phyloP scores from a whole-genome alignment of 2,329 filamentous ascomycete species.

The Berkeleyomyces basicola region DNA sequence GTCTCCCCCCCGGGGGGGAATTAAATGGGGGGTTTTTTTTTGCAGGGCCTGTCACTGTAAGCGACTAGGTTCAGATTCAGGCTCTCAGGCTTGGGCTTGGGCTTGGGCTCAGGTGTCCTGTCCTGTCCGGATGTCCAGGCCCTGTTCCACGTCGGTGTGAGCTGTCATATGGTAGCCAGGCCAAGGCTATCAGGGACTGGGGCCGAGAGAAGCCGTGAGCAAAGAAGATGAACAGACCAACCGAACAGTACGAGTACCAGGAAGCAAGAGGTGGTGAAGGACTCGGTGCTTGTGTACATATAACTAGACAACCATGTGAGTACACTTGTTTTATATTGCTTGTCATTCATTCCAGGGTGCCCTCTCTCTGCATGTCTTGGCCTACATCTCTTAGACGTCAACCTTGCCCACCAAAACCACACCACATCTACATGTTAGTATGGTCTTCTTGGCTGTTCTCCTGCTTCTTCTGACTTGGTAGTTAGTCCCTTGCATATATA shows the following conservation, averaged over 20 bases:
- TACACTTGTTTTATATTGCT: too few species aligned
- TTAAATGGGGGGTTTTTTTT: not conserved
- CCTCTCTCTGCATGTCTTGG: not conserved
- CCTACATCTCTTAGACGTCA: not conserved
- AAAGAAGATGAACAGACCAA: too few species aligned
- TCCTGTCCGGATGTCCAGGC: not conserved
- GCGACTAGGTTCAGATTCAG: not conserved
- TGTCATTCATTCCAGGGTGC: not conserved
- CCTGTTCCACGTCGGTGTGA: slow-evolving; percentile 1
- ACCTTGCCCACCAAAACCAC: not conserved
- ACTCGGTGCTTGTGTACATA: too few species aligned
- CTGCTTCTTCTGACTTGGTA: not conserved
- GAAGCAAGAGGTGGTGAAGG: too few species aligned
- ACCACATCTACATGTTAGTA: not conserved
- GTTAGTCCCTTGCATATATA: not conserved
- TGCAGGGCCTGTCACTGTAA: not conserved
- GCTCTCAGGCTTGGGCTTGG: not conserved
- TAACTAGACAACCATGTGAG: too few species aligned
- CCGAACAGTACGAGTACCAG: too few species aligned
- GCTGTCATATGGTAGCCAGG: not conserved
- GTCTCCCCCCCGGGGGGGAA: not conserved
- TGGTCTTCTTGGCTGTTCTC: not conserved
- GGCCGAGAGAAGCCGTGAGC: not conserved
- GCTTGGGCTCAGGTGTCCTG: not conserved
- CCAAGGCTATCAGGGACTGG: not conserved